phyloP scores from a whole-genome alignment of 768 basidiomycete species.

The Bullera alba region DNA sequence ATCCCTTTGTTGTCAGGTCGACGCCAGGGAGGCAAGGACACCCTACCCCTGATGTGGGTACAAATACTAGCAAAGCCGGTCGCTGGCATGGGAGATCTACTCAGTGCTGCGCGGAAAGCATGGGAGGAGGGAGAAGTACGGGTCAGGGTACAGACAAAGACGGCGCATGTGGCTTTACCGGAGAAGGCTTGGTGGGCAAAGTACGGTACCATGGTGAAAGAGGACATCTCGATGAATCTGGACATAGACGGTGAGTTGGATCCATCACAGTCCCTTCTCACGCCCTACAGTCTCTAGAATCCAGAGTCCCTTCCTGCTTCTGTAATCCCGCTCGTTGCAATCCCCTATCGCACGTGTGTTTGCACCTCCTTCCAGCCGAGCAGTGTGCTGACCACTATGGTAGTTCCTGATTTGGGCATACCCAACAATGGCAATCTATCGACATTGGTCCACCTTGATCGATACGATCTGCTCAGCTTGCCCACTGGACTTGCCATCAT shows the following conservation, averaged over 20 bases:
- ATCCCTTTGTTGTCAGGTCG: too few species aligned
- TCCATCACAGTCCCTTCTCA: neutral
- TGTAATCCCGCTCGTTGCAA: too few species aligned
- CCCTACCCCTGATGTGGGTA: too few species aligned
- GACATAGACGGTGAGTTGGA: conserved; percentile 37
- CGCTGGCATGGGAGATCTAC: too few species aligned
- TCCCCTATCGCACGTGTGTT: too few species aligned
- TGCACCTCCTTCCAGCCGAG: too few species aligned
- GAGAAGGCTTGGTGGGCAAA: conserved; percentile 25
- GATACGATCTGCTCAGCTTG: conserved; percentile 28
- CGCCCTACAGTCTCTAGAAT: conserved; percentile 5
- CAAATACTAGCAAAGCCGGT: too few species aligned
- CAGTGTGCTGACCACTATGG: too few species aligned
- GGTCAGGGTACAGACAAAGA: conserved; percentile 15
- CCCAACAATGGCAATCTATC: too few species aligned
- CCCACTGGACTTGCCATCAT: conserved; percentile 4
- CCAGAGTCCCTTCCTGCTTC: conserved; percentile 1
- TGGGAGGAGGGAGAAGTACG: conserved; percentile 30
- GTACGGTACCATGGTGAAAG: conserved; percentile 21
- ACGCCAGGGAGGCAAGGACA: too few species aligned
- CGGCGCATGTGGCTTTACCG: conserved; percentile 18
- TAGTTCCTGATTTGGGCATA: too few species aligned
- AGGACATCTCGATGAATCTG: conserved; percentile 24
- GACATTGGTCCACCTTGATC: conserved; percentile 28
- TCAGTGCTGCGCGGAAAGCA: too few species aligned